Base-by-base conservation (phyloP, 140 eudicot species). In the Stevia rebaudiana region DNA sequence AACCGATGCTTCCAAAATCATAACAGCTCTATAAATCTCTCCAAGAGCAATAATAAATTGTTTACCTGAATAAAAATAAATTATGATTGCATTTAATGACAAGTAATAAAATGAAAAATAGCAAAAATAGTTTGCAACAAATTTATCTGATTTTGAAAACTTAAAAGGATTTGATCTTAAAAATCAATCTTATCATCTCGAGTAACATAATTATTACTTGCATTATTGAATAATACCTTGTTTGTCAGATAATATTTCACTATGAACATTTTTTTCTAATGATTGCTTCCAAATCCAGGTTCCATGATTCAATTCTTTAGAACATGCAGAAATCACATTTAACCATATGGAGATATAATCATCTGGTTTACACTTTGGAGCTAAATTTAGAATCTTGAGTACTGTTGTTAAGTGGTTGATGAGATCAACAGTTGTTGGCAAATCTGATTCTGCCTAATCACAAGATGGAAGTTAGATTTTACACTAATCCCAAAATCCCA, bases 221-320 rank as follows among this genome's bases (percentile, higher is more conserved):
- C 33, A 28, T 28, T 28, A 28, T 25, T 63, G 60, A 31, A 19
- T 28, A 23, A 25, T 86, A 90, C 97, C 97, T 82, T 72, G 80
- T 25, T 61, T 70, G 33, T 90, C 81, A 70, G 79, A 66, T 55
- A 86, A 69, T 54, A 90, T 49, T 62, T 73, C 75, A 46, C 11
- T 61, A 23, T 79, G 76, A 36, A 84, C 43, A 40, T 80, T 82
- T 66, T 73, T 86, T 66, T 86, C 80, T 21, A 75, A 36, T n/a
- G 87, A 76, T 68, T 81, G 84, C 61, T 69, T 80, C 95, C 82
- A 90, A 35, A 86, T 83, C 70, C 58, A 73, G 66, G 87, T 68
- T 69, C 87, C 95, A 58, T 82, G 79, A 61, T 75, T 82, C 78
- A 90, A 64, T 78, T 90, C 97, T 80, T 81, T 83, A 46, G 79